These are phyloP conservation scores for Dioscorea zingiberensis DNA, from an alignment of 106 monocot genomes.

Conservation along the genomic window DNA sequence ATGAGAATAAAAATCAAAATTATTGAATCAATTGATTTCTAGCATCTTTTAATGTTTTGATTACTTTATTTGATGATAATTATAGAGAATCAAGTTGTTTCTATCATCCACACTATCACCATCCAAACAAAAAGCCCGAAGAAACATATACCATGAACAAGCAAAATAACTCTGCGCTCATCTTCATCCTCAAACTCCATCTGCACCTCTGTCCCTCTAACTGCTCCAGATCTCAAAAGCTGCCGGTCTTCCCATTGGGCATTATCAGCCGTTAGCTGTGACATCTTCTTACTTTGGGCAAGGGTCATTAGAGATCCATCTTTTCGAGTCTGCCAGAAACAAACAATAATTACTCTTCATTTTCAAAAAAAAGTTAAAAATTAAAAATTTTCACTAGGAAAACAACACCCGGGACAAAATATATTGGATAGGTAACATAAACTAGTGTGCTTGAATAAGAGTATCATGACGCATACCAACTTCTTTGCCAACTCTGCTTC, in stretches of 20 bases:
- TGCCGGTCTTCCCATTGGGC: slow-evolving; percentile 99
- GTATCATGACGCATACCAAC: slow-evolving; percentile 39
- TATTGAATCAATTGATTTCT: no score
- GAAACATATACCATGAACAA: slow-evolving; percentile 87
- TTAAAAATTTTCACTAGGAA: no score
- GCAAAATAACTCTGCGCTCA: slow-evolving; percentile 97
- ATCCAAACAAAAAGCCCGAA: no score
- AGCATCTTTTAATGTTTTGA: no score
- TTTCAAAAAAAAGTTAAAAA: no score
- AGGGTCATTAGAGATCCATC: slow-evolving; percentile 93
- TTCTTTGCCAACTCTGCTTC: slow-evolving; percentile 83
- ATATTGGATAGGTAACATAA: no score
- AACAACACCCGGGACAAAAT: no score
- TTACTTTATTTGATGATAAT: no score
- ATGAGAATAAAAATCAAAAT: no score
- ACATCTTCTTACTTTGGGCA: slow-evolving; percentile 91
- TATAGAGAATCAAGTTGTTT: no score
- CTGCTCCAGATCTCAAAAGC: slow-evolving; percentile 92
- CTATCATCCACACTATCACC: no score
- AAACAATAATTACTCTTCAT: neutral
- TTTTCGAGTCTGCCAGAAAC: slow-evolving; percentile 61
- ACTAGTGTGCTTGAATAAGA: no score
- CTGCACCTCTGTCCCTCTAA: slow-evolving; percentile 90
- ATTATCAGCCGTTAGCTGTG: slow-evolving; percentile 95
- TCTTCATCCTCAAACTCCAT: slow-evolving; percentile 98